phyloP scores from a whole-genome alignment of 2,329 filamentous ascomycete genomes.

The Penicillium brasilianum region DNA sequence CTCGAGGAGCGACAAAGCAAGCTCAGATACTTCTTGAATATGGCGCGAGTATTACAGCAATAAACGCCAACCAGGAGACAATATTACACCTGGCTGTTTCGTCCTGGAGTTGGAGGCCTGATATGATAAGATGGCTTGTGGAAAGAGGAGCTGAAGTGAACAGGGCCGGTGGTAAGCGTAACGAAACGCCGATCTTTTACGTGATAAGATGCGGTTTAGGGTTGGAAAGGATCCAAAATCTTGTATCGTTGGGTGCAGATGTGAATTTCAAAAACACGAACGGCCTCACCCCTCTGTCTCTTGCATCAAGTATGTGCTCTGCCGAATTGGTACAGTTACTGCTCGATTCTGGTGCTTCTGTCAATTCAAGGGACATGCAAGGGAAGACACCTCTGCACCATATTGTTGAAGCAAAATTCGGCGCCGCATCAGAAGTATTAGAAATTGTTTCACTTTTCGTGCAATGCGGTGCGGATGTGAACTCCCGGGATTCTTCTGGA shows the following conservation, averaged over 20 bases:
- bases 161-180: slow-evolving; percentile 7
- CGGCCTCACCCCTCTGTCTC: slow-evolving; percentile 15
- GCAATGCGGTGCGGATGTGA: slow-evolving; percentile 17
- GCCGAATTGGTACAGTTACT: slow-evolving; percentile 6
- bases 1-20: slow-evolving; percentile 13
- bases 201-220: slow-evolving; percentile 6
- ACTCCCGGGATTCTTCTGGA: slow-evolving; percentile 12
- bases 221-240: slow-evolving; percentile 3
- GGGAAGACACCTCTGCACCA: slow-evolving; percentile 14
- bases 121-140: slow-evolving; percentile 11
- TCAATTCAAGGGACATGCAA: slow-evolving; percentile 14
- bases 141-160: slow-evolving; percentile 24
- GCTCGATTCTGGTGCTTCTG: slow-evolving; percentile 11
- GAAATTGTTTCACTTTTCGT: slow-evolving; percentile 18
- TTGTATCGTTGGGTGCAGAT: slow-evolving; percentile 12
- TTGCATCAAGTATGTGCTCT: slow-evolving; percentile 9
- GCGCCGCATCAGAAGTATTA: not conserved
- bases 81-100: slow-evolving; percentile 15
- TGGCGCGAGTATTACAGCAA: slow-evolving; percentile 13
- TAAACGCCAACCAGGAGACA: slow-evolving; percentile 11
- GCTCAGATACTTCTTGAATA: slow-evolving; percentile 11
- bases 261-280: slow-evolving; percentile 13
- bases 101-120: not conserved
- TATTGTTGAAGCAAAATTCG: slow-evolving; percentile 9
- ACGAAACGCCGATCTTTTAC: slow-evolving; percentile 17